A percentile compares a stretch with the other conserved stretches of the same genome.
These are phyloP conservation scores for Fusarium tricinctum DNA, from an alignment of 2,329 filamentous ascomycete species.

Conservation along the genomic window DNA sequence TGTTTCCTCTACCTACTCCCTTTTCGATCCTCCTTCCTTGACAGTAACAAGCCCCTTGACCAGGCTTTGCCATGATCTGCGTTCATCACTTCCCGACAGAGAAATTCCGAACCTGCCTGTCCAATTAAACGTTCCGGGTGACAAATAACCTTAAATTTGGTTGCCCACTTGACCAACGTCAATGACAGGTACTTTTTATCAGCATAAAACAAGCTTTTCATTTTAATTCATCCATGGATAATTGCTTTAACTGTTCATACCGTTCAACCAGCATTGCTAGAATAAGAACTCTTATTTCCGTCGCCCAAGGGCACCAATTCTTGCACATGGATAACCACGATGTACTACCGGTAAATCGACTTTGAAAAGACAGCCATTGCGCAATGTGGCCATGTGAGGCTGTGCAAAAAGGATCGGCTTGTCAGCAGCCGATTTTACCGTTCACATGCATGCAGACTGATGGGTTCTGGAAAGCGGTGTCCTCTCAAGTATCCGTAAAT, in stretches of 20 bases:
- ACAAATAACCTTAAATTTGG: conserved; percentile 41
- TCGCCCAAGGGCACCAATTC: neutral
- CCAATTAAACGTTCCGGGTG: conserved; percentile 30
- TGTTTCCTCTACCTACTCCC: neutral
- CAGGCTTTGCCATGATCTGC: conserved; percentile 32
- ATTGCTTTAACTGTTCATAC: neutral
- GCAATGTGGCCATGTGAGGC: conserved; percentile 39
- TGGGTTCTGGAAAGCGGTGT: neutral
- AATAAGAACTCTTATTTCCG: neutral
- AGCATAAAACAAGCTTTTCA: neutral
- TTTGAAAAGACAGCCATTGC: conserved; percentile 6
- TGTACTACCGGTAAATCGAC: neutral
- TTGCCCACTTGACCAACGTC: conserved; percentile 13
- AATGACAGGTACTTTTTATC: conserved; percentile 1
- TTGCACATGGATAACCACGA: neutral
- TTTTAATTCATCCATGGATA: neutral
- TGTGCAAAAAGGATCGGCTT: conserved; percentile 35
- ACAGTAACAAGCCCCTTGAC: conserved; percentile 17
- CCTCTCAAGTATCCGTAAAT: neutral
- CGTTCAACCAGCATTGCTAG: neutral
- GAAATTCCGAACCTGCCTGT: conserved; percentile 3
- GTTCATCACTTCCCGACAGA: conserved; percentile 11
- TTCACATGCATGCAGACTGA: neutral
- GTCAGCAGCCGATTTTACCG: neutral
- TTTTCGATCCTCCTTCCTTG: conserved; percentile 21